Base-by-base conservation (phyloP, 495 filamentous ascomycete species). In the Penicillium salamii region DNA sequence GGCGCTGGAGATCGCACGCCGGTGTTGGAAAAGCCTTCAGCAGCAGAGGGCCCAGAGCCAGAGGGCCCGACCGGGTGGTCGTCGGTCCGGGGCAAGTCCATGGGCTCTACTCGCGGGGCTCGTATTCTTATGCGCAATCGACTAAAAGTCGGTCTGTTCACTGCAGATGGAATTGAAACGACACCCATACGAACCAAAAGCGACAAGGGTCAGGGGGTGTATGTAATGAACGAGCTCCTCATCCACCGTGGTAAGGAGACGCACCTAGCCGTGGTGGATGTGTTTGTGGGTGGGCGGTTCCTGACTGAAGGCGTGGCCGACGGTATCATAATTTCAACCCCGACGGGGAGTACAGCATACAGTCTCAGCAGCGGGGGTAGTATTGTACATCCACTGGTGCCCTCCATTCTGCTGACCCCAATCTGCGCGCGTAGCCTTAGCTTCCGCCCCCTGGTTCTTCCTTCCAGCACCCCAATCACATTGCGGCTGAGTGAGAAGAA, bases 301-400 rank as follows among this genome's bases (percentile, higher is more conserved):
- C 74, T 98, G 18, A 98, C 93, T 3, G 89, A 95, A 57, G 90
- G 88, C 0, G 90, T 97, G 20, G 90, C 91, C 1, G 93, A 98
- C 58, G 93, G 93, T 42, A 92, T 98, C 55, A 90, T 98, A 33
- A 84, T 97, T 36, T 88, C 84, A 23, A 96, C 93, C 0, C 93
- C 93, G 0, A 98, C 93, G 0, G 93, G 93, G 5, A 92, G 87
- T 47, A 98, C 93, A 0, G 95, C 93, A 1, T 98, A 97, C 74
- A 91, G 84, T 19, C 78, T 98, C n/a, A 89, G 84, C 55, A 85
- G 84, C 7, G 93, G 93, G 11, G 93, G 93, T n/a, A 88, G 83
- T 58, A 97, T 98, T 60, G 84, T 98, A 41, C 93, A 98, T 63
- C 93, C 93, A 0, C 74, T 97, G 6, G 93, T 98, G 7, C 83